phyloP scores from a whole-genome alignment of 306 rosid species.

The Pterocarpus macrocarpus region DNA sequence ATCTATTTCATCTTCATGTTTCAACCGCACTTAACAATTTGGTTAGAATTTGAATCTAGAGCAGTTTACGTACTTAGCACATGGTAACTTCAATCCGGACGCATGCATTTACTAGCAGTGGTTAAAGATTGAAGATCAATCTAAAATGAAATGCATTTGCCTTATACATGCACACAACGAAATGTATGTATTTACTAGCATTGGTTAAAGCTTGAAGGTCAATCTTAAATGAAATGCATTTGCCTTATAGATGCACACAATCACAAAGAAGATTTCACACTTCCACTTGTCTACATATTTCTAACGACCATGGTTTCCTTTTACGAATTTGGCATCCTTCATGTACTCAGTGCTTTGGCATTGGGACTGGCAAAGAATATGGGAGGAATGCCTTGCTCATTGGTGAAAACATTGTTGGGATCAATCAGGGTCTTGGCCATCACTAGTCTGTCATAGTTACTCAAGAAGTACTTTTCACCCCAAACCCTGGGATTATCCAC shows the following conservation, averaged over 20 bases:
- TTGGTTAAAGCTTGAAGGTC: no score
- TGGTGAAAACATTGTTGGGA: slow-evolving; percentile 68
- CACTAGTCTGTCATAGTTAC: slow-evolving; percentile 77
- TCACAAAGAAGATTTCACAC: slow-evolving; percentile 35
- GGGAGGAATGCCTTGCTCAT: slow-evolving; percentile 85
- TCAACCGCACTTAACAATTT: background rate
- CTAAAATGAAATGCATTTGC: slow-evolving; percentile 21
- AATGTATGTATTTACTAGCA: no score
- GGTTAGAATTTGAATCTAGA: no score
- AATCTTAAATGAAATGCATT: background rate
- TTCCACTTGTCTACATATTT: background rate
- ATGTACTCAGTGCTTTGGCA: slow-evolving; percentile 9
- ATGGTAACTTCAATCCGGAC: background rate
- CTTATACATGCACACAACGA: background rate
- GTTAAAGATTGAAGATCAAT: slow-evolving; percentile 7
- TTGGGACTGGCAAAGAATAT: slow-evolving; percentile 11
- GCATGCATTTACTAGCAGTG: background rate
- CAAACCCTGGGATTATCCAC: slow-evolving; percentile 67
- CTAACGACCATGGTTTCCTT: slow-evolving; percentile 1
- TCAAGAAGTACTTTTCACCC: slow-evolving; percentile 84
- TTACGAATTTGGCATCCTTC: slow-evolving; percentile 12
- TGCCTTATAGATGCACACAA: background rate
- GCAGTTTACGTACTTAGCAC: background rate
- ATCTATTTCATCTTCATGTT: background rate
- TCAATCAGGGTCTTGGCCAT: slow-evolving; percentile 73